Base-by-base conservation (phyloP, 306 rosid species). In the Calophaca sinica region DNA sequence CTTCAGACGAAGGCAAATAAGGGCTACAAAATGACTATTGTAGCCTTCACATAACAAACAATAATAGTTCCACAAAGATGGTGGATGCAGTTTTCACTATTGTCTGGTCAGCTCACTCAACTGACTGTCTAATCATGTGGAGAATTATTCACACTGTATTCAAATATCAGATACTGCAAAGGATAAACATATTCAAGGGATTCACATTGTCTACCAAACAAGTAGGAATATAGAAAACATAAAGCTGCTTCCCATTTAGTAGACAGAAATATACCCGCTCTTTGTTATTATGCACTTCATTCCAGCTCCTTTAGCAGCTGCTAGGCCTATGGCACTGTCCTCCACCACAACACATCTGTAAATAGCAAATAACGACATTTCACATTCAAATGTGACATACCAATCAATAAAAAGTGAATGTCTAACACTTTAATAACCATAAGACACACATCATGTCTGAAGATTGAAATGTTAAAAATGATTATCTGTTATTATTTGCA, bases 251-350 rank as follows among this genome's bases (percentile, higher is more conserved):
- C 26, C 36, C 14, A 29, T 33, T 7, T 45, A 61, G 28, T 46
- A 13, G 58, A 54, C 51, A 61, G 48, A 3, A 46, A 46, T n/a
- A 69, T 86, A 90, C 99, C 99, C 89, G 82, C 97, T 92, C 83
- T 92, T 94, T 48, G 99, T 94, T 74, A 94, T 67, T 78, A 90
- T 86, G 68, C 99, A 94, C 67, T 85, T 94, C 99, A 92, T 94
- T 66, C 99, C 96, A 11, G 97, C 97, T 36, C 84, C 85, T 87
- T 92, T 94, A 69, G 97, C 99, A 54, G 99, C 99, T 52, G 96
- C 90, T 55, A 94, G 96, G 83, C 99, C 96, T 79, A 94, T 94
- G 80, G 90, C 92, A 33, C 97, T 94, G 79, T 94, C 97, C 87
- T 92, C 97, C 46, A 92, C 89, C 86, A 94, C 99, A 66, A 90